Evolutionary conservation across 441 rosid genomes (phyloP), one percentile per base, ranked within the genome.

Genomic region (Viola pubescens): DNA sequence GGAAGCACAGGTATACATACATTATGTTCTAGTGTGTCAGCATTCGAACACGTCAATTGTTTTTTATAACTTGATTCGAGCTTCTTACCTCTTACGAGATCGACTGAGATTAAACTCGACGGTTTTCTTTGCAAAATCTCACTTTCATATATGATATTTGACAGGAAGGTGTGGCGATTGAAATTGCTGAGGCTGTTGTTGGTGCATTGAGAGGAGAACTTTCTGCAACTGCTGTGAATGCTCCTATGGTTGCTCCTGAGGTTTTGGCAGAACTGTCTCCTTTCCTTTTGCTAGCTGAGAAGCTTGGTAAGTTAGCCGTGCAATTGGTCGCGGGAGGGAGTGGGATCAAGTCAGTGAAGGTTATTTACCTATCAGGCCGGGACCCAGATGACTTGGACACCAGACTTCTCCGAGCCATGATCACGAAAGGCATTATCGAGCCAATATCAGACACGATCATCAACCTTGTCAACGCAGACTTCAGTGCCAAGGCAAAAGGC

Each of bases 91-190:
- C 34, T 26, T 26, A 26, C 2, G 3, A 26, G 34, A 26, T 26
- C 34, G 34, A 26, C 34, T 26, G 34, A 26, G 3, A 26, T 26
- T 26, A 26, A 26, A 26, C 1, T 26, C 34, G 3, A 1, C 3
- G 34, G 34, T 26, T 26, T 26, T 26, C 34, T 26, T 26, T 0
- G 34, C 34, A 26, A 26, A 26, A 26, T 2, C 34, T 26, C 34
- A 26, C 34, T 26, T 26, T 26, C 34, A 26, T 26, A 26, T 26
- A 26, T 26, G 55, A 4, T n/a, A 13, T 42, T 56, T 55, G 59
- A 53, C 75, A 89, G 94, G 98, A 91, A 83, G 98, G 96, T 63
- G 98, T 91, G 46, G 96, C 98, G 11, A 85, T 91, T 14, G 98
- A 91, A 75, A 86, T 91, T 48, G 98, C 96, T 34, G 98, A 88